Percentiles rank a stretch among this genome's conserved stretches.
These are phyloP conservation scores for Xylariaceae sp. DNA, from an alignment of 2,329 filamentous ascomycete species.

Conservation along the genomic window DNA sequence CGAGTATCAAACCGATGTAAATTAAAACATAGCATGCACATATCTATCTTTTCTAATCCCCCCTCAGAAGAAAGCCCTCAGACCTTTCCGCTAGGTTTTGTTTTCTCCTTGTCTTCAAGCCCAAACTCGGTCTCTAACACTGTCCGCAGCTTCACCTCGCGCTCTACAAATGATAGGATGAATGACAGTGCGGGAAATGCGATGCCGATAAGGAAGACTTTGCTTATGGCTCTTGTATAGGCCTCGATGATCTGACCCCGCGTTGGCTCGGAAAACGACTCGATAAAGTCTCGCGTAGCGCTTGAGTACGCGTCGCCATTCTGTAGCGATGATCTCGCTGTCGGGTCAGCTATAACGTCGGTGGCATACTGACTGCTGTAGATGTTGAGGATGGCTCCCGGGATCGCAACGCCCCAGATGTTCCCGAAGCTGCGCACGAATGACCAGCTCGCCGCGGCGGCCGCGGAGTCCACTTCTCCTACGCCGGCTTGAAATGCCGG, in stretches of 20 bases:
- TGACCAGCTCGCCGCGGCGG: constrained; percentile 40
- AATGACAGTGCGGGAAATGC: constrained; percentile 38
- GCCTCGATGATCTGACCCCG: constrained; percentile 36
- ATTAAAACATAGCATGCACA: too few relatives aligned
- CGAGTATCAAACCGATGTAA: too few relatives aligned
- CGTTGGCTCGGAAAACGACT: constrained; percentile 14
- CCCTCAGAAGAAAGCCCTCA: too few relatives aligned
- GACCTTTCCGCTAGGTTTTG: neutral
- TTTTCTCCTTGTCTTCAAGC: constrained; percentile 33
- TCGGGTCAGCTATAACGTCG: constrained; percentile 10
- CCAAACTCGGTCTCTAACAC: constrained; percentile 45
- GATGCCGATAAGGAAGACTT: constrained; percentile 43
- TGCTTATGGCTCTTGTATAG: constrained; percentile 39
- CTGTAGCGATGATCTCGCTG: constrained; percentile 10
- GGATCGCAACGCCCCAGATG: constrained; percentile 45
- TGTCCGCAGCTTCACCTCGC: constrained; percentile 41
- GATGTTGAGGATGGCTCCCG: constrained; percentile 40
- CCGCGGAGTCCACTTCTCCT: constrained; percentile 33
- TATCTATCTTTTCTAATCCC: too few relatives aligned
- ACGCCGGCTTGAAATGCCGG: constrained; percentile 43
- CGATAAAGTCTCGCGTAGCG: constrained; percentile 23
- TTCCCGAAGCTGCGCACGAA: constrained; percentile 46
- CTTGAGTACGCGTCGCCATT: constrained; percentile 26
- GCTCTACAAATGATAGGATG: constrained; percentile 38
- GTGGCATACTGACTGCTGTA: constrained; percentile 11